Base-by-base conservation (phyloP, 1,284 basidiomycete species). In the Trichosporon inkin region DNA sequence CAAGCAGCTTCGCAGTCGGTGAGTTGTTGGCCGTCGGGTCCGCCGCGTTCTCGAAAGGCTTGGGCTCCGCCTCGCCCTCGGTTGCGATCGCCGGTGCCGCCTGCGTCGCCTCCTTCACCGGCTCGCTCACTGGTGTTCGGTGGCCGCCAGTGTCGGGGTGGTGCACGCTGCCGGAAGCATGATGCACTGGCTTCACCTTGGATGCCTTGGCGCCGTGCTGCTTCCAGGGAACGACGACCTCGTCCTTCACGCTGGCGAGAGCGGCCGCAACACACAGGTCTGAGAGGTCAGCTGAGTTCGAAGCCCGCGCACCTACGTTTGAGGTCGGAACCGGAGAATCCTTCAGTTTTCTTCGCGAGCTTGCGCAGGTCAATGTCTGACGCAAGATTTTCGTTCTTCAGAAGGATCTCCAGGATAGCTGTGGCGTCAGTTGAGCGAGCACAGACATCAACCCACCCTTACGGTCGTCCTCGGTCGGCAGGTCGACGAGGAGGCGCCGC, bases 301-400 rank as follows among this genome's bases (percentile, higher is more conserved):
- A 1, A 17, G 0, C 0, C 39, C n/a, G 53, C 44, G 51, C 16
- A 82, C 89, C 75, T 66, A 93, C 92, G 90, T 76, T 93, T 94
- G 60, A 95, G 80, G 75, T 95, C 92, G n/a, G 90, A 92, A 16
- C 92, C 92, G 56, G 92, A 94, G 78, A 92, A 95, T 60, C 84
- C 85, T 56, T 90, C 89, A 0, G 92, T 92, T 70, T 85, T 83
- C 72, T 83, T 84, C 2, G 89, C 88, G 20, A 94, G 77, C 22
- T 73, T 72, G 49, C 81, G 79, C 6, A 88, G 71, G 68, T 89
- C 85, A 3, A 93, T 81, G 69, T 90, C 89, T 3, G 80, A 66
- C 3, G 81, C 84, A n/a, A 93, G 76, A 0, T 68, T 79, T 76
- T 95, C 92, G 66, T 90, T 87, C 16, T 86, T 83, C 24, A 94